Conservation (phyloP, 2,329 filamentous ascomycete species). For the Canariomyces notabilis region DNA sequence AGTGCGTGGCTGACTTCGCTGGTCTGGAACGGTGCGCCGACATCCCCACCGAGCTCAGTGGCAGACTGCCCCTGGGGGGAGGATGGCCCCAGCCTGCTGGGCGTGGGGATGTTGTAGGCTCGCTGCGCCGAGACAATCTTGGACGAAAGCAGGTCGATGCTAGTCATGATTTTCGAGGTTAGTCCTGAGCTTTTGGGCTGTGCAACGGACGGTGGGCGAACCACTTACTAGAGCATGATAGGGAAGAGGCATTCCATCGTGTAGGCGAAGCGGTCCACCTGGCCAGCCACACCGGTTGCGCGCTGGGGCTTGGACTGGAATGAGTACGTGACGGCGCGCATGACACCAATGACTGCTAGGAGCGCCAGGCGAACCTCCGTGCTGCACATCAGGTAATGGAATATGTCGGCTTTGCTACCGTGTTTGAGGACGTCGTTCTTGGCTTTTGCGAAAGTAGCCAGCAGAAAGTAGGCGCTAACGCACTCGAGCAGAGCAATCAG, state of each 20-base stretch:
- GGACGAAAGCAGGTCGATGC: conserved; percentile 10
- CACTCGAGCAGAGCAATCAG: conserved; percentile 38
- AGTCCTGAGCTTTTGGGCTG: neutral
- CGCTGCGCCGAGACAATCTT: too few species aligned
- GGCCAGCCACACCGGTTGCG: conserved; percentile 33
- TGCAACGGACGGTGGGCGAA: neutral
- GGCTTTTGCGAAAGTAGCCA: conserved; percentile 34
- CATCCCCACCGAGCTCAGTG: too few species aligned
- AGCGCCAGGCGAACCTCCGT: conserved; percentile 37
- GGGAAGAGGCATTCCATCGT: conserved; percentile 40
- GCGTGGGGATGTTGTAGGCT: too few species aligned
- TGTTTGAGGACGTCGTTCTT: conserved; percentile 30
- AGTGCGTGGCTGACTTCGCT: too few species aligned
- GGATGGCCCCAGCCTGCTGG: too few species aligned
- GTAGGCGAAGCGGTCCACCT: conserved; percentile 39
- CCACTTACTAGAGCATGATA: conserved; percentile 35
- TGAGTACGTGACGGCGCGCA: conserved; percentile 38
- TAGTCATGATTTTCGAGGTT: neutral
- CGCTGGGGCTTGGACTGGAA: conserved; percentile 35
- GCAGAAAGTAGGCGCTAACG: conserved; percentile 36
- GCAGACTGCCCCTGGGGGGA: too few species aligned
- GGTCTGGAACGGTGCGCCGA: too few species aligned
- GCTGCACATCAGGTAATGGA: conserved; percentile 37
- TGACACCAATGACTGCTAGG: conserved; percentile 35
- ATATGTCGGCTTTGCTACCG: conserved; percentile 29